Base-by-base conservation (phyloP, 2,329 filamentous ascomycete species). In the Knufia petricola region DNA sequence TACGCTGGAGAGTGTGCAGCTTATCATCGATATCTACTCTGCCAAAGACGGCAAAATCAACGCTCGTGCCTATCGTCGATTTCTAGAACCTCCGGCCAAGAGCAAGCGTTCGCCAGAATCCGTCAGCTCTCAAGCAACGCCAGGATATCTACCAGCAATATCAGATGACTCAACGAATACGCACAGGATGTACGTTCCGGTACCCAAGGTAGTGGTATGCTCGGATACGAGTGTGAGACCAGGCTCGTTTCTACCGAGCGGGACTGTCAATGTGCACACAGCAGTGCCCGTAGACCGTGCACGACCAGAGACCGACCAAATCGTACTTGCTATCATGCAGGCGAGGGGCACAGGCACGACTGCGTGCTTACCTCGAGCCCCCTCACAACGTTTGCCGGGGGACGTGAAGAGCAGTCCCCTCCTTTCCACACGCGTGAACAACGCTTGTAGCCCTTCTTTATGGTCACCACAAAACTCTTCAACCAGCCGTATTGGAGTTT, bases 11-110 rank as follows among this genome's bases (percentile, higher is more conserved):
- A 55, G 50, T 6, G 53, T 57, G n/a, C 51, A 51, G 34, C 40
- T 55, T 20, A 44, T 57, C 31, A 55, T 57, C 28, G 53, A 55
- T 34, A 52, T 57, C 23, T 57, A 52, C 41, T 31, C 26, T 19
- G 28, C 24, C 24, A 44, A 44, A 20, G 41, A 34, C 13, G 41
- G 32, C 28, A 44, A 44, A n/a, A 34, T 20, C 24, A 44, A 44
- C 19, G 28, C 41, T 30, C 41, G 41, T 31, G 41, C 41, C 4
- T 44, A 44, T 19, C 41, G 41, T 13, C 24, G 41, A 15, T 44
- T 44, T 26, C 28, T 44, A 15, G 41, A 44, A 8, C 41, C 41
- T 17, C 13, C 37, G 21, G 19, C 12, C 9, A 21, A 30, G 17
- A 44, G 20, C 24, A 31, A n/a, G 20, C n/a, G 9, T 13, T 2